Conservation (phyloP, 148 eudicot genomes). For the Amaranthus palmeri region DNA sequence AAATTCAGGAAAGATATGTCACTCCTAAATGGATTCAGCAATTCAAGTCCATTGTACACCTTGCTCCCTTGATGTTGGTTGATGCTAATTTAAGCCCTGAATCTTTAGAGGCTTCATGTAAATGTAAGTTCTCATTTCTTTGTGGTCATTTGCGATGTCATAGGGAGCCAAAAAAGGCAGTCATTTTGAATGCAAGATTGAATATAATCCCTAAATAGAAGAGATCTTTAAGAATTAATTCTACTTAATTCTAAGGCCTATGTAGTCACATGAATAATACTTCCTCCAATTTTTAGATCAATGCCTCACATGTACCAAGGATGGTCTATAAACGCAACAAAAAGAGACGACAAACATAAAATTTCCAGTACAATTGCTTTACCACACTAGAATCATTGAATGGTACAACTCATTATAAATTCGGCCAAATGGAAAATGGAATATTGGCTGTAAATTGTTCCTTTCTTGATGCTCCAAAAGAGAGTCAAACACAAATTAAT, state of each 20-base stretch:
- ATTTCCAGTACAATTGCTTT: neutral
- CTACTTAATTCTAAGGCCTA: neutral
- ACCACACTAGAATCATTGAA: neutral
- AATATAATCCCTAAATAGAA: neutral
- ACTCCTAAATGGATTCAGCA: conserved; percentile 69
- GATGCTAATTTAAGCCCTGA: conserved; percentile 86
- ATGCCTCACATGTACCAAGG: neutral
- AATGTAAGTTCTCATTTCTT: conserved; percentile 32
- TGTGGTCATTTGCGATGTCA: neutral
- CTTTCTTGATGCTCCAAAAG: no score
- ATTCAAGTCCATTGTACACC: conserved; percentile 37
- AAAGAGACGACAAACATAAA: neutral
- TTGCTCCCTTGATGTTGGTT: conserved; percentile 77
- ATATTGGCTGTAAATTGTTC: no score
- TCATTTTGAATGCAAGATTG: neutral
- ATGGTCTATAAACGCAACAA: neutral
- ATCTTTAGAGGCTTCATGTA: conserved; percentile 64
- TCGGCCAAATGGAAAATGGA: no score
- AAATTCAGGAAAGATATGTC: conserved; percentile 63
- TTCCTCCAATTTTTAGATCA: neutral
- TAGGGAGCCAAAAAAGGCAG: neutral
- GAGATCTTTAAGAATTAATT: neutral
- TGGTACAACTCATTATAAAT: no score
- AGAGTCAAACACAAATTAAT: no score
- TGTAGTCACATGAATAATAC: neutral